Percentiles rank a stretch among this genome's conserved stretches.
Evolutionary conservation across 495 filamentous ascomycete genomes (phyloP).

Genomic region (Achaetomiella virescens): DNA sequence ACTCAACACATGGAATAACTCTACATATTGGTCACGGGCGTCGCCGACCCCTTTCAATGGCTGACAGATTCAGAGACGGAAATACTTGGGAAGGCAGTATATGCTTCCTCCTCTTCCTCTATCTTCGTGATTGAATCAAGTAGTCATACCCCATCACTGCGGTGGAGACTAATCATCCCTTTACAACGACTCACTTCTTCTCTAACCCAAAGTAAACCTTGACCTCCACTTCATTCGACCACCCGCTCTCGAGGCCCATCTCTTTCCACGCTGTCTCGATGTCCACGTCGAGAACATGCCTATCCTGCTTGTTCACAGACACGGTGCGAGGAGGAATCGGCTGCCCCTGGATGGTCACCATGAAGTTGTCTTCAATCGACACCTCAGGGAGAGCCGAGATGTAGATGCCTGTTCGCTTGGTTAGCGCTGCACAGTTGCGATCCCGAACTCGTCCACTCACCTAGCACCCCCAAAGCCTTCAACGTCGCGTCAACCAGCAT

Average conservation of each 20-base stretch:
- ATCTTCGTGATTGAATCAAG: too few species aligned
- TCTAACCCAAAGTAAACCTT: slow-evolving; percentile 50
- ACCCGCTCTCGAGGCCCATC: slow-evolving; percentile 62
- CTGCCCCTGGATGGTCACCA: slow-evolving; percentile 67
- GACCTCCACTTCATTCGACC: slow-evolving; percentile 78
- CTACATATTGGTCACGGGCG: too few species aligned
- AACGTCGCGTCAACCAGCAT: slow-evolving; percentile 59
- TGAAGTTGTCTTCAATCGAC: slow-evolving; percentile 58
- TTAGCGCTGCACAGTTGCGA: background rate
- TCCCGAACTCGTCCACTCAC: slow-evolving; percentile 35
- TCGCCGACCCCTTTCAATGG: too few species aligned
- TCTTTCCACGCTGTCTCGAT: slow-evolving; percentile 71
- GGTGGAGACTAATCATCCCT: too few species aligned
- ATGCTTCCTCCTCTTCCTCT: too few species aligned
- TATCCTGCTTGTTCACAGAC: slow-evolving; percentile 44
- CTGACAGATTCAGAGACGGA: too few species aligned
- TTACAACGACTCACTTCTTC: background rate
- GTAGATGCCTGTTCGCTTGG: slow-evolving; percentile 51
- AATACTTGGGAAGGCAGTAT: too few species aligned
- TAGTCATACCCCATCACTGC: too few species aligned
- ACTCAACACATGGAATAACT: too few species aligned
- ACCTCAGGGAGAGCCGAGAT: slow-evolving; percentile 59
- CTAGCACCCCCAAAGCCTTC: slow-evolving; percentile 77
- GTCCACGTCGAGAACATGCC: slow-evolving; percentile 69
- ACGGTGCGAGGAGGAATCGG: slow-evolving; percentile 65